These are phyloP conservation scores for Panicum miliaceum DNA, from an alignment of 176 grass and related monocot species.

Conservation along the genomic window DNA sequence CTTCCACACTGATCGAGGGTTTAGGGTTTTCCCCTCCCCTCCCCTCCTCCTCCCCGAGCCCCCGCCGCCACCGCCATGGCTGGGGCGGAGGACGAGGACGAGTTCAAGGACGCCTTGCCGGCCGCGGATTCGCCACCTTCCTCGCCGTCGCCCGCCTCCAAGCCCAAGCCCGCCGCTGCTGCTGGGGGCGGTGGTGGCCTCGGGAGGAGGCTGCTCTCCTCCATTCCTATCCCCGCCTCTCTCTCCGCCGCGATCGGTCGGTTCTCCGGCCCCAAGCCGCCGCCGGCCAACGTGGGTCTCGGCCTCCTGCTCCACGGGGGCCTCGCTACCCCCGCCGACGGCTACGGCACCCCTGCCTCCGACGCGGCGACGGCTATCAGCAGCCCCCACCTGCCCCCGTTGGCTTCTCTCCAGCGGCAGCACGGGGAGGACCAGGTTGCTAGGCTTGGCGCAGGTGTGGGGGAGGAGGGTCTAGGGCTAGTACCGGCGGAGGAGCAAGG, in stretches of 20 bases:
- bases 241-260: constrained; percentile 15
- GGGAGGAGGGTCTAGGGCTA: not conserved
- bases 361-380: not conserved
- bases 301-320: constrained; percentile 25
- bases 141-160: not conserved
- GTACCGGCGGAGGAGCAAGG: not conserved
- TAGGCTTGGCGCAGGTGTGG: not conserved
- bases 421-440: constrained; percentile 6
- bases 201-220: constrained; percentile 44
- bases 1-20: constrained; percentile 7
- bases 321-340: not conserved
- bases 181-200: not conserved
- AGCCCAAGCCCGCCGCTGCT: not conserved
- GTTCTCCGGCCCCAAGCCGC: not conserved
- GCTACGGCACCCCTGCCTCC: not conserved
- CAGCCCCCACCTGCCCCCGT: not conserved
- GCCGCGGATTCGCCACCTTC: not conserved
- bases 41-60: not conserved
- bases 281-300: constrained; percentile 22
- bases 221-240: constrained; percentile 28
- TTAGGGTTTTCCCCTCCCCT: constrained; percentile 30
- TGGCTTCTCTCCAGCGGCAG: not conserved
- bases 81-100: constrained; percentile 25
- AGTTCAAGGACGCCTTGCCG: not conserved
- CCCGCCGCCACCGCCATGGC: not conserved